A percentile compares a stretch with the other conserved stretches of the same genome.
These are phyloP conservation scores for Lasiosphaeriaceae sp. DNA, from an alignment of 495 filamentous ascomycete species.

Conservation along the genomic window DNA sequence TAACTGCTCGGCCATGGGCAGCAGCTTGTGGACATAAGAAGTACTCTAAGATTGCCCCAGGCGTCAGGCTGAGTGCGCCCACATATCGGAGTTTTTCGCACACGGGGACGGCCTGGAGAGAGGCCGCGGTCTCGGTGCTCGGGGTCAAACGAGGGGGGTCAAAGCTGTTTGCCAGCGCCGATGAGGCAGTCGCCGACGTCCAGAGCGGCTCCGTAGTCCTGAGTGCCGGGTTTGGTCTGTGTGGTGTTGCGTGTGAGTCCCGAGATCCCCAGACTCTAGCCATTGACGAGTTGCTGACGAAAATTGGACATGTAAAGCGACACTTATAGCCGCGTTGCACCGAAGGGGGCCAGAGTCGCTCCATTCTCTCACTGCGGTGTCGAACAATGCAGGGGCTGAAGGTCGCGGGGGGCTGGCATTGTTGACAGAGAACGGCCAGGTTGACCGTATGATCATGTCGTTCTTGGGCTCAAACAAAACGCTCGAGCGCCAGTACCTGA, in stretches of 20 bases:
- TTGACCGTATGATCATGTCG: slow-evolving; percentile 57
- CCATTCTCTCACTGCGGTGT: slow-evolving; percentile 57
- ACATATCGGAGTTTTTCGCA: slow-evolving; percentile 14
- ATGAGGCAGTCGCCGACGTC: slow-evolving; percentile 59
- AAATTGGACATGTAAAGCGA: slow-evolving; percentile 24
- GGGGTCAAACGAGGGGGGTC: slow-evolving; percentile 38
- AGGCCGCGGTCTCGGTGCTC: slow-evolving; percentile 16
- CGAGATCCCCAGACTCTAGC: neutral
- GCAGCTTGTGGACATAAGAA: neutral
- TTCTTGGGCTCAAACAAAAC: slow-evolving; percentile 61
- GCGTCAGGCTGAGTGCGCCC: neutral
- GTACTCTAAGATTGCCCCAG: neutral
- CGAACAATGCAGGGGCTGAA: slow-evolving; percentile 61
- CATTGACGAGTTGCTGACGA: neutral
- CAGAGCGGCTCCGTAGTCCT: slow-evolving; percentile 55
- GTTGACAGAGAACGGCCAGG: slow-evolving; percentile 51
- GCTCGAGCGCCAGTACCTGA: slow-evolving; percentile 61
- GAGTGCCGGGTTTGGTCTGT: slow-evolving; percentile 60
- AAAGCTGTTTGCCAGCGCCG: slow-evolving; percentile 53
- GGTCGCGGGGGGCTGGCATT: slow-evolving; percentile 52
- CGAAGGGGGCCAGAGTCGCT: slow-evolving; percentile 41
- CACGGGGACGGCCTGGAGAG: slow-evolving; percentile 13
- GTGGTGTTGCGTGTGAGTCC: slow-evolving; percentile 53
- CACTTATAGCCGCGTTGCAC: slow-evolving; percentile 48
- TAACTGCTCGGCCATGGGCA: neutral